Evolutionary conservation across 768 basidiomycete species (phyloP), one percentile per base, ranked within the genome.

Genomic region (Cantharellus anzutake): DNA sequence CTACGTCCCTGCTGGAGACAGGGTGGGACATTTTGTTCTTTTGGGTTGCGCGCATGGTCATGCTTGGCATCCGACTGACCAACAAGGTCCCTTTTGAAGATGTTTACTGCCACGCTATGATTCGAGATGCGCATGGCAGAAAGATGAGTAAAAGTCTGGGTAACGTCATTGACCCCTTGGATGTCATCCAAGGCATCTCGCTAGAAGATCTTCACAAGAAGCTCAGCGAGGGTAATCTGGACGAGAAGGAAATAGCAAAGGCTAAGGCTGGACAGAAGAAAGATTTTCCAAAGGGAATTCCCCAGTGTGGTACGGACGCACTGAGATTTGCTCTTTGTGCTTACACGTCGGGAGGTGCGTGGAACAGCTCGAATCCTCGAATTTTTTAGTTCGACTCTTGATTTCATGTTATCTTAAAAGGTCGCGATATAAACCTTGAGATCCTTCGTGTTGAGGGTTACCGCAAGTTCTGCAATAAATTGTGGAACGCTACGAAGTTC

Each of bases 21-120:
- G 96, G 96, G 52, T 98, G 96, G 94, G 96, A 98, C 64, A 98
- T 98, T 66, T 71, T 99, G n/a, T 93, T 93, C 78, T 98, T 98
- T 80, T 99, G 96, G 96, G 94, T 98, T 4, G 93, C 96, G 14
- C 85, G 96, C 50, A 99, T 98, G 94, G 94, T 87, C 56, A 73
- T 99, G 67, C 81, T 98, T 41, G 94, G 96, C 50, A 73, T 90
- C 65, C 78, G 84, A 60, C 80, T 97, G 52, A 99, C 96, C 0
- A 92, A 79, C 37, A 71, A 86, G 66, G 79, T 99, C 75, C 96
- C 96, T 1, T 99, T 98, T 78, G 76, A 80, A 55, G 93, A 99
- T 71, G 93, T 98, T 4, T 81, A 84, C 68, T 98, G 93, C 72
- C 96, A 98, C 67, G 93, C 94, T 29, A 96, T 99, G 92, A 84